Percentiles rank a stretch among this genome's conserved stretches.
Conservation (phyloP, 2,329 filamentous ascomycete genomes). For the Cercospora janseana region DNA sequence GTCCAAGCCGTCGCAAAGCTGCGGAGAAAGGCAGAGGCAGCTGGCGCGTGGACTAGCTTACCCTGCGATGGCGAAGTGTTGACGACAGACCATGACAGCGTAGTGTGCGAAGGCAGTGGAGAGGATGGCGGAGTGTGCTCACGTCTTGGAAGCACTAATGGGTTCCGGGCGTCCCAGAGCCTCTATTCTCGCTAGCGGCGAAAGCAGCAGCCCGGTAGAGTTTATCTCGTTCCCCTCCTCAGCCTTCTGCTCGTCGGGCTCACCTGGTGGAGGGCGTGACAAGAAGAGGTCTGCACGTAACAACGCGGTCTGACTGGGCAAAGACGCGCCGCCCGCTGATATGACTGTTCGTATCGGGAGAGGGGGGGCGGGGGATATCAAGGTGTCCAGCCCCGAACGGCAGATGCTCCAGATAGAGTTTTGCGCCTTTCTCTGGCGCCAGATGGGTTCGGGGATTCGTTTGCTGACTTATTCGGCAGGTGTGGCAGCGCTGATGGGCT, state of each 20-base stretch:
- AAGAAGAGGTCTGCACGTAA: background rate
- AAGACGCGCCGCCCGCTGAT: too few relatives aligned
- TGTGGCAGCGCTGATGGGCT: too few relatives aligned
- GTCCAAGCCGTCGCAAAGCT: conserved; percentile 6
- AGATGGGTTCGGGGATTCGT: too few relatives aligned
- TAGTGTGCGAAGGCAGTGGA: background rate
- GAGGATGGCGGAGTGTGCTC: conserved; percentile 13
- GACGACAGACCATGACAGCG: background rate
- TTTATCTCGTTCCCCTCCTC: conserved; percentile 14
- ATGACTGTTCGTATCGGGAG: too few relatives aligned
- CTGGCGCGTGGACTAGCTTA: conserved; percentile 10
- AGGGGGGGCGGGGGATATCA: too few relatives aligned
- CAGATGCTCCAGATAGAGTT: background rate
- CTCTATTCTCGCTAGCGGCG: conserved; percentile 16
- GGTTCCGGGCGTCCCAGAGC: conserved; percentile 6
- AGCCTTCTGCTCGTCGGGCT: conserved; percentile 3
- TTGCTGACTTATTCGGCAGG: too few relatives aligned
- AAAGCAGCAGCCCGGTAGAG: conserved; percentile 13
- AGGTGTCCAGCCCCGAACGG: background rate
- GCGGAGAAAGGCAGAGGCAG: conserved; percentile 20
- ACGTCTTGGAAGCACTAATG: conserved; percentile 13
- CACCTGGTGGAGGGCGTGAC: background rate
- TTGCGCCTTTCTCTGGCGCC: conserved; percentile 2
- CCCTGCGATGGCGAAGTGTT: conserved; percentile 16
- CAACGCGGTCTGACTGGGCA: too few relatives aligned